Base-by-base conservation (phyloP, 2,329 filamentous ascomycete genomes). In the Diplodia scrobiculata region DNA sequence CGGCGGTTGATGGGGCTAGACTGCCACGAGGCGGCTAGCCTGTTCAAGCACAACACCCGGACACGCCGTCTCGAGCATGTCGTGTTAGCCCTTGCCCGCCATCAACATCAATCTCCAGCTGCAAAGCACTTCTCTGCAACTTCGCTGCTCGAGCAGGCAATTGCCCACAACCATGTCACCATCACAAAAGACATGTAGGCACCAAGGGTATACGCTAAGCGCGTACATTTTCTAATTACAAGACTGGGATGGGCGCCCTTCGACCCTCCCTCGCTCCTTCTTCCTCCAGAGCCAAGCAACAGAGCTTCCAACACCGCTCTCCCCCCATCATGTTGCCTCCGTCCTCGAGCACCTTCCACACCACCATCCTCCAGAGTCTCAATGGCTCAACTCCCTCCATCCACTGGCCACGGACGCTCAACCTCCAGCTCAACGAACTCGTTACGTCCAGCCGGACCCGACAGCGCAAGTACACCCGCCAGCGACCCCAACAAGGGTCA, bases 401-500 rank as follows among this genome's bases (percentile, higher is more conserved):
- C 55, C 38, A 27, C 55, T 48, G 55, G 38, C 25, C 25, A 5
- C 1, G n/a, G 58, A 48, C 25, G 55, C 55, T 34, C 45, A 32
- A 27, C 29, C 45, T 62, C 41, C 58, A 62, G 58, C 58, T 62
- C 58, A 50, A 62, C 58, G 41, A 62, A 50, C 58, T 50, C 58
- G 58, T 50, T n/a, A 50, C 27, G 3, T 27, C 58, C 45, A 60
- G 55, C 55, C 55, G 41, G 32, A 34, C 45, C 58, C 45, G 58
- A 62, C 58, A 36, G 45, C 58, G 58, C 58, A 50, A 48, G 58
- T 62, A 62, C 58, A 45, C 58, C 58, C 9, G 19, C 41, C 58
- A 62, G 58, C 58, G 58, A 62, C n/a, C 58, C 45, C 29, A 62
- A 25, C 13, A 19, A 29, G 29, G 58, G 17, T 62, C 58, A 50